Conservation (phyloP, 2,329 filamentous ascomycete genomes). For the Sarocladium strictum region DNA sequence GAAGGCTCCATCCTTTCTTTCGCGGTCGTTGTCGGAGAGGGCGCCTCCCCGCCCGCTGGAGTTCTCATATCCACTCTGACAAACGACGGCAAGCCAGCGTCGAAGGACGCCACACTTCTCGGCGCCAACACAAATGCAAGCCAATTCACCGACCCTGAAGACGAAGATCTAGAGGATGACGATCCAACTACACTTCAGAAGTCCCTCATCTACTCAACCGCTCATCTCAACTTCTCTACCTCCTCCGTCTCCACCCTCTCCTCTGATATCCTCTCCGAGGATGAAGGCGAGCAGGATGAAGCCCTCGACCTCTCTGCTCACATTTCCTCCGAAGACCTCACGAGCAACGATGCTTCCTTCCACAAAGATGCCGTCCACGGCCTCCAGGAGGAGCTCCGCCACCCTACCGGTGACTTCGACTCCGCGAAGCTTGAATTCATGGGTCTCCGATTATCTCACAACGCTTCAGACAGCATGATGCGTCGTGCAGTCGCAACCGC, state of each 20-base stretch:
- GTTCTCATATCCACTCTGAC: conserved; percentile 29
- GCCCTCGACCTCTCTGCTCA: conserved; percentile 56
- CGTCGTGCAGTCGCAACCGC: conserved; percentile 79
- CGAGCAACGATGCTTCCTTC: conserved; percentile 54
- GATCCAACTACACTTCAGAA: conserved; percentile 48
- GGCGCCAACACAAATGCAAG: conserved; percentile 46
- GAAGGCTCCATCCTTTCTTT: conserved; percentile 75
- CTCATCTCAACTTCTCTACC: conserved; percentile 44
- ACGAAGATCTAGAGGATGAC: conserved; percentile 43
- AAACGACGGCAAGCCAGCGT: conserved; percentile 26
- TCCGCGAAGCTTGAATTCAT: conserved; percentile 82
- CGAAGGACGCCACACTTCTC: conserved; percentile 39
- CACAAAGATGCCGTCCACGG: conserved; percentile 82
- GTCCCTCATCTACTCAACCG: conserved; percentile 49
- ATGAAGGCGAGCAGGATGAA: conserved; percentile 62
- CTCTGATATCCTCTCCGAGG: conserved; percentile 60
- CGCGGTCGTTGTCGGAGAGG: conserved; percentile 65
- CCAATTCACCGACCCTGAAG: conserved; percentile 38
- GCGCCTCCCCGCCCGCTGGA: conserved; percentile 36
- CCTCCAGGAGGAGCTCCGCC: conserved; percentile 78
- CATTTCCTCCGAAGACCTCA: conserved; percentile 66
- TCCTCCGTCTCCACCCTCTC: conserved; percentile 54
- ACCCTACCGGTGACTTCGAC: conserved; percentile 73
- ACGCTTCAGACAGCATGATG: conserved; percentile 85
- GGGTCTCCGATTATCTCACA: conserved; percentile 82